Evolutionary conservation across 441 rosid genomes (phyloP), one percentile per base, ranked within the genome.

Genomic region (Isatis lusitanica): DNA sequence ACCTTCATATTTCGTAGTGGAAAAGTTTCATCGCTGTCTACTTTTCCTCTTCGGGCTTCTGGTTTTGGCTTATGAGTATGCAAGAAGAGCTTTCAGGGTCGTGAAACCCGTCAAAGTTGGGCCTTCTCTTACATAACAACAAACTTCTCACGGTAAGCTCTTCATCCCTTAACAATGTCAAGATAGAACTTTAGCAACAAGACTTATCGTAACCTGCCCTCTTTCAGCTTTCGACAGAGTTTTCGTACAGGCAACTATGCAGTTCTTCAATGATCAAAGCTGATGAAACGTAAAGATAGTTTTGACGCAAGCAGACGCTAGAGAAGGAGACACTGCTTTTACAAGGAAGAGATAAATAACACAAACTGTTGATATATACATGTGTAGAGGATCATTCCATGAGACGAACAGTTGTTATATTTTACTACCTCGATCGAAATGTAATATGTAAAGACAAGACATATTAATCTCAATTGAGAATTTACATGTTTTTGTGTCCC

Each of bases 101-200:
- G 53, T 86, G 36, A 90, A 87, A 77, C 88, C 91, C 5, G 84
- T 81, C 65, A 89, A 79, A 75, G 85, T 88, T n/a, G 86, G 73
- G 30, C 66, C 89, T 78, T 68, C 87, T 40, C 87, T 73, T 43
- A 80, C 88, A 64, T 85, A 78, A 77, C 74, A 63, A 67, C 40
- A 63, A 51, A 12, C 63, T 78, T 50, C 57, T 21, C 53, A 69
- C 46, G 6, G 91, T 86, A 80, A 83, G 70, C 73, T 26, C 70
- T 21, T 43, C 50, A 13, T 63, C 30, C 46, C 17, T n/a, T 8
- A 39, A 39, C 4, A 10, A 48, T 58, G 31, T 3, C 16, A 42
- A 44, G 18, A 38, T 57, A 40, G 16, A 16, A 57, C 16, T 65
- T 46, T 11, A 56, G 43, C 26, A 30, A n/a, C 47, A 28, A 66